Evolutionary conservation across 2,329 filamentous ascomycete species (phyloP).

Genomic region (Beauveria sp.): DNA sequence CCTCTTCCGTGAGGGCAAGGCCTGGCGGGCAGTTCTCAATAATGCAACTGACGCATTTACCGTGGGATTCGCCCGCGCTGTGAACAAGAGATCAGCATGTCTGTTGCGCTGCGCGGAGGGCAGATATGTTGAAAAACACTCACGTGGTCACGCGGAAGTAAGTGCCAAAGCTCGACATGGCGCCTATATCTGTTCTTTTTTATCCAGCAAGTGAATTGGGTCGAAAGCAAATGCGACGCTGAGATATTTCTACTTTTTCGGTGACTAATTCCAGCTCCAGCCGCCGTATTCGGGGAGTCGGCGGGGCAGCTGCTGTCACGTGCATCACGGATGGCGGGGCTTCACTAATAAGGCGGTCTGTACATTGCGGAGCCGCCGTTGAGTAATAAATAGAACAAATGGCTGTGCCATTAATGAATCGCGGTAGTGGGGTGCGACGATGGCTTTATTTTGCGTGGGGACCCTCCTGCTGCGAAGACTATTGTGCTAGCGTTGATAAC

Average conservation of each 20-base stretch:
- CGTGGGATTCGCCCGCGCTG: slow-evolving; percentile 63
- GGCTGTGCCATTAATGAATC: neutral
- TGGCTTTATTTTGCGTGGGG: neutral
- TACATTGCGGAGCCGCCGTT: neutral
- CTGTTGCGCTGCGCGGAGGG: neutral
- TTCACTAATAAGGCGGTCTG: neutral
- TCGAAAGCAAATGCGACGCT: neutral
- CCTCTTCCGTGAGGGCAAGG: slow-evolving; percentile 73
- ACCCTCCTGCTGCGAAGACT: neutral
- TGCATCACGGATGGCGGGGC: neutral
- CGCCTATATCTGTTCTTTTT: slow-evolving; percentile 9
- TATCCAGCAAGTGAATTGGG: neutral
- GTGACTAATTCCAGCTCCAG: neutral
- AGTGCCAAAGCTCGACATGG: slow-evolving; percentile 78
- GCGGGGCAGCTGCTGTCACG: neutral
- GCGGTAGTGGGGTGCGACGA: neutral
- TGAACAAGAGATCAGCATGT: slow-evolving; percentile 7
- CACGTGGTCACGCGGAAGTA: slow-evolving; percentile 78
- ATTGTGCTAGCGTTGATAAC: neutral
- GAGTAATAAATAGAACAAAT: neutral
- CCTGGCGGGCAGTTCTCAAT: slow-evolving; percentile 88
- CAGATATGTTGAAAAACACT: slow-evolving; percentile 23
- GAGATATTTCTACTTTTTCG: neutral
- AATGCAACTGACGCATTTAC: slow-evolving; percentile 88
- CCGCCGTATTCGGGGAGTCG: neutral